Evolutionary conservation across 1,139 yeast species (phyloP).

Genomic region (Yarrowia galli): DNA sequence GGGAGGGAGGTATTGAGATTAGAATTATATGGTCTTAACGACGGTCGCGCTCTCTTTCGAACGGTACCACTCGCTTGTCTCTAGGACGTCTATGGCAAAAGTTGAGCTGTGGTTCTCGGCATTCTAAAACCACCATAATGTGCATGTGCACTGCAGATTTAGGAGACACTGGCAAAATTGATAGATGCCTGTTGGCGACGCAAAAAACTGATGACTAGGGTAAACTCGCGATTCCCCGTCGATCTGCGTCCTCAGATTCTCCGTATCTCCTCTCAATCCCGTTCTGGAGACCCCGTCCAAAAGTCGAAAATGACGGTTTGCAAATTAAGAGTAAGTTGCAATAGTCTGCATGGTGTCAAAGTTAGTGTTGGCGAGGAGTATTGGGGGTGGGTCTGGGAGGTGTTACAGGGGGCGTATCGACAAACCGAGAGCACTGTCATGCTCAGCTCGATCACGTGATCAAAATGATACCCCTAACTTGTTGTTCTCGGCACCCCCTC

Average conservation of each 20-base stretch:
- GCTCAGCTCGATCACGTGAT: background rate
- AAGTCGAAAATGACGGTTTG: slow-evolving; percentile 34
- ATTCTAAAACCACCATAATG: no score
- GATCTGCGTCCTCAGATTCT: background rate
- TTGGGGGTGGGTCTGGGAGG: background rate
- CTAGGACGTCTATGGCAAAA: no score
- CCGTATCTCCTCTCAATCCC: background rate
- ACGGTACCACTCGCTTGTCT: no score
- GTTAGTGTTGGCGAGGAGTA: background rate
- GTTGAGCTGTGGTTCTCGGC: no score
- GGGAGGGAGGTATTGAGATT: no score
- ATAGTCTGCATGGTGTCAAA: slow-evolving; percentile 21
- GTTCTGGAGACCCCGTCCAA: background rate
- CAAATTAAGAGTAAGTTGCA: slow-evolving; percentile 29
- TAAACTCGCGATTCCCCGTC: background rate
- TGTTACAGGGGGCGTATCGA: background rate
- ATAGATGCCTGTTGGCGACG: no score
- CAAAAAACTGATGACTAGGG: background rate
- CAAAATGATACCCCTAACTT: no score
- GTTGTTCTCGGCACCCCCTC: background rate
- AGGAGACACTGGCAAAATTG: no score
- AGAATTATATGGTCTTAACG: no score
- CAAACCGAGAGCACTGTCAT: background rate
- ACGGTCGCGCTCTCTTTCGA: background rate
- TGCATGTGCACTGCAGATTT: no score